A percentile compares a stretch with the other conserved stretches of the same genome.
phyloP scores from a whole-genome alignment of 2,329 filamentous ascomycete species.

The Pseudopyricularia javanii region DNA sequence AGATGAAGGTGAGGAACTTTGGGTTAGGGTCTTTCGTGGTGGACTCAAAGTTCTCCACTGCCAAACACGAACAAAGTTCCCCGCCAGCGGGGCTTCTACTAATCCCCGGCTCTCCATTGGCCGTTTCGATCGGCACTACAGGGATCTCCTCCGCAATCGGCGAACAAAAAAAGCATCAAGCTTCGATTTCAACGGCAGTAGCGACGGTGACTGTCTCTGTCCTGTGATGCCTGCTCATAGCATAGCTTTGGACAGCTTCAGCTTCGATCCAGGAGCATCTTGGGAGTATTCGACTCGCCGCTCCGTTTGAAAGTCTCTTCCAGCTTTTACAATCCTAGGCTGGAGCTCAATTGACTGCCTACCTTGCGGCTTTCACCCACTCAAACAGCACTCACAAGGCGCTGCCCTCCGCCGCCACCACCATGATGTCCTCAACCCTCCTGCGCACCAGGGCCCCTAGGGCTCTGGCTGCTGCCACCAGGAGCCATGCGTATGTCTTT shows the following conservation, averaged over 20 bases:
- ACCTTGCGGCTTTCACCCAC: neutral
- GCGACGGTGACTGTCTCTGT: constrained; percentile 2
- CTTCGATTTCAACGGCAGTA: neutral
- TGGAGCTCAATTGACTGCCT: constrained; percentile 6
- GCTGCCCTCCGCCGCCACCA: neutral
- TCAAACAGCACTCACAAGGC: neutral
- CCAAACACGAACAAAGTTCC: no score
- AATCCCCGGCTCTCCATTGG: constrained; percentile 1
- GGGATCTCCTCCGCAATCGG: neutral
- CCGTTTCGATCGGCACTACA: neutral
- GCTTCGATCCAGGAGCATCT: no score
- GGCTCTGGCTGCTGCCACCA: constrained; percentile 7
- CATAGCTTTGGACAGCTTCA: no score
- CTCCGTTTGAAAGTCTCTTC: neutral
- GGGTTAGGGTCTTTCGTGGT: no score
- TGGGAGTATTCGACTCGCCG: neutral
- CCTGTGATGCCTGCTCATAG: neutral
- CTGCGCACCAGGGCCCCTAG: constrained; percentile 10
- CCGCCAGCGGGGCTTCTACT: neutral
- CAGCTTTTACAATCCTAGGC: neutral
- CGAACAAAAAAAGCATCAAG: neutral
- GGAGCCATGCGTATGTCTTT: constrained; percentile 3
- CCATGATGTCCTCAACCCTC: constrained; percentile 8
- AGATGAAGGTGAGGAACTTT: no score
- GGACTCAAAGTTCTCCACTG: no score